Evolutionary conservation across 192 early-diverging fungal genomes (phyloP).

Genomic region (Powellomyces hirtus): DNA sequence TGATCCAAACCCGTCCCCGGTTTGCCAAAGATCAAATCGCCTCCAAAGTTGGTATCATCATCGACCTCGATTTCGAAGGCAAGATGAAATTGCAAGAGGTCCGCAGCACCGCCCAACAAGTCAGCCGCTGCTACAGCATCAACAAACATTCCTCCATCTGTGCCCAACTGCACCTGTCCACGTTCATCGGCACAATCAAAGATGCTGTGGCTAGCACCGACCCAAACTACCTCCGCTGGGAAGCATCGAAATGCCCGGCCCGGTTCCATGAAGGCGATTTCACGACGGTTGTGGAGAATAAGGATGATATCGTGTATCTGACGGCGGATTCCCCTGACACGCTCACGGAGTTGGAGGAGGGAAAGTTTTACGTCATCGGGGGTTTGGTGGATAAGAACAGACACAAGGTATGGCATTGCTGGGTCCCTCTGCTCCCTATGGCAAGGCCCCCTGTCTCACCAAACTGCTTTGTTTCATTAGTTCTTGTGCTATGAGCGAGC

Average conservation of each 20-base stretch:
- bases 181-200: constrained; percentile 52
- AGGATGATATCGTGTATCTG: constrained; percentile 77
- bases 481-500: constrained; percentile 80
- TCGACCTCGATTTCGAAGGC: constrained; percentile 74
- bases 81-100: constrained; percentile 55
- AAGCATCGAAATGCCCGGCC: constrained; percentile 1
- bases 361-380: constrained; percentile 85
- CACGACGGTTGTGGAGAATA: constrained; percentile 12
- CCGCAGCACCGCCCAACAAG: constrained; percentile 58
- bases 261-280: constrained; percentile 27
- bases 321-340: constrained; percentile 83
- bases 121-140: constrained; percentile 69
- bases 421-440: not conserved
- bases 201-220: constrained; percentile 44
- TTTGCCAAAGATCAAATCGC: constrained; percentile 37
- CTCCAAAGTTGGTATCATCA: constrained; percentile 57
- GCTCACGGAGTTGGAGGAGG: constrained; percentile 65
- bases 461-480: not conserved
- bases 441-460: not conserved
- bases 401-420: constrained; percentile 50
- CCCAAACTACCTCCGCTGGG: constrained; percentile 56
- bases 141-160: constrained; percentile 57
- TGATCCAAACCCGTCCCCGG: constrained; percentile 34
- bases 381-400: constrained; percentile 95
- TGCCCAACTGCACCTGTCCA: constrained; percentile 61